Evolutionary conservation across 331 rosid genomes (phyloP).

Genomic region (Arachis monticola): DNA sequence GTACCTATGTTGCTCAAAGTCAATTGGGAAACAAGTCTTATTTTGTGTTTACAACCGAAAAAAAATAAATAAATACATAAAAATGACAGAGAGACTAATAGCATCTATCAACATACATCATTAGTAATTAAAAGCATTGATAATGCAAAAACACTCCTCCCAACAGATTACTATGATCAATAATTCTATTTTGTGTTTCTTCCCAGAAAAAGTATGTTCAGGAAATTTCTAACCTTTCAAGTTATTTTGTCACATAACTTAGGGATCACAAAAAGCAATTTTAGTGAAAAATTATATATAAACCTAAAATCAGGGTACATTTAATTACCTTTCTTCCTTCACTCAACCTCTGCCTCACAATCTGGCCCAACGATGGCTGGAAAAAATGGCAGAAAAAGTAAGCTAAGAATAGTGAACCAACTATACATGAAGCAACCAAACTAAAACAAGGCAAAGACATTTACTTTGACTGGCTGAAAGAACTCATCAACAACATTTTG

Average conservation of each 20-base stretch:
- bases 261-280: slow-evolving; percentile 8
- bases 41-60: not conserved
- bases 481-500: slow-evolving; percentile 72
- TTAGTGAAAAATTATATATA: not conserved
- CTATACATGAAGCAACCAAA: slow-evolving; percentile 19
- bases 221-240: not conserved
- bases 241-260: not conserved
- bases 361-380: slow-evolving; percentile 84
- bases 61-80: not conserved
- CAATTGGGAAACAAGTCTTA: slow-evolving; percentile 1
- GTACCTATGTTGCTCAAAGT: not conserved
- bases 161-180: not conserved
- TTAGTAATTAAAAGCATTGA: slow-evolving; percentile 11
- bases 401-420: slow-evolving; percentile 19
- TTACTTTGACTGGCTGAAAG: slow-evolving; percentile 68
- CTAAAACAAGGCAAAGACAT: slow-evolving; percentile 23
- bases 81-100: not conserved
- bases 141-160: not conserved
- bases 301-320: not conserved
- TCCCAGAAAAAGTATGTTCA: not conserved
- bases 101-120: not conserved
- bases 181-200: not conserved
- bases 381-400: slow-evolving; percentile 33
- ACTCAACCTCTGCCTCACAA: slow-evolving; percentile 74
- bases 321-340: slow-evolving; percentile 82